Evolutionary conservation across 2,329 filamentous ascomycete genomes (phyloP).

Genomic region (Aspergillus tamarii): DNA sequence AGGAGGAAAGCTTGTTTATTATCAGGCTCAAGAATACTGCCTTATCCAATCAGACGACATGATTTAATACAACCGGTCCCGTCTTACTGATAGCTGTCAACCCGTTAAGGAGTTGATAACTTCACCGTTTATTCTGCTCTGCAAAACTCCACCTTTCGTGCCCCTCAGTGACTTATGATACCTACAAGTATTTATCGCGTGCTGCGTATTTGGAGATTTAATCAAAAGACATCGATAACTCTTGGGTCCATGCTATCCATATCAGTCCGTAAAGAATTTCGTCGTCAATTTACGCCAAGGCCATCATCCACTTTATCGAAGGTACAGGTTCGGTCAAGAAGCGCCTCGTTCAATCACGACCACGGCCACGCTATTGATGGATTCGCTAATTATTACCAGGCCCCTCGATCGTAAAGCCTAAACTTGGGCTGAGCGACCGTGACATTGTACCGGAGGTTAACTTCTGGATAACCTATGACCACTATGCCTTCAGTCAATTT

Average conservation of each 20-base stretch:
- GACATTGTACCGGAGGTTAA: not conserved
- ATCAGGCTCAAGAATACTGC: not conserved
- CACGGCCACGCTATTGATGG: not conserved
- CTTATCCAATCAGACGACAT: not conserved
- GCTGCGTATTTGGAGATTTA: not conserved
- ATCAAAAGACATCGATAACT: not conserved
- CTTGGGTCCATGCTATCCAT: too few species aligned
- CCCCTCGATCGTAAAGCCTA: not conserved
- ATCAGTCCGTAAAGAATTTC: not conserved
- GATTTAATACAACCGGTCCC: not conserved
- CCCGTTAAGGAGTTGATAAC: not conserved
- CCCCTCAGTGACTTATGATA: not conserved
- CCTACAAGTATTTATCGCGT: not conserved
- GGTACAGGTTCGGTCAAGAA: not conserved
- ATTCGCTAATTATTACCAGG: not conserved
- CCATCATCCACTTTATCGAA: not conserved
- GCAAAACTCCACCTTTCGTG: not conserved
- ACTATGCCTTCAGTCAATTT: slow-evolving; percentile 14
- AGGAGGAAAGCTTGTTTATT: slow-evolving; percentile 1
- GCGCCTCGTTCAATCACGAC: not conserved
- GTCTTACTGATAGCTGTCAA: slow-evolving; percentile 3
- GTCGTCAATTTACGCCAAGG: not conserved
- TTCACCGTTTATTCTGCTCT: slow-evolving; percentile 4
- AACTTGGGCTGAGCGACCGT: not conserved
- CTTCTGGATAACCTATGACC: not conserved